Evolutionary conservation across 2,329 filamentous ascomycete genomes (phyloP), one percentile per base, ranked within the genome.

Genomic region (Daldinia sp.): DNA sequence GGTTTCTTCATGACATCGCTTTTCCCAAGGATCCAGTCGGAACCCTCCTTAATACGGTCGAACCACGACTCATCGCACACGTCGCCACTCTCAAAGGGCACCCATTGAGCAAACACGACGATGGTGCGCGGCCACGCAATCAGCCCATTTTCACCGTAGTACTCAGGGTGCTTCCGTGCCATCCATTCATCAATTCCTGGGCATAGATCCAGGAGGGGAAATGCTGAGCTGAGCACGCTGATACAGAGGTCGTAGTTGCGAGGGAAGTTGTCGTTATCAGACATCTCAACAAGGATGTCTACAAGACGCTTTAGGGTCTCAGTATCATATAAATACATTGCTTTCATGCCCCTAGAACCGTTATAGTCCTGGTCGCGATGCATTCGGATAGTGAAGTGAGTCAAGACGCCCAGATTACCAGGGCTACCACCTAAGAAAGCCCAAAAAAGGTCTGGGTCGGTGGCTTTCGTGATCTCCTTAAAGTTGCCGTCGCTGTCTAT

Each of bases 391-490:
- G 85, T 88, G 76, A 87, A 82, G 6, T 86, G 87, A 0, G 83
- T 81, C 3, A 89, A 82, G 3, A 90, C 81, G 0, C 85, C 88
- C 56, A 87, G 86, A 37, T 85, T 89, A 1, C 86, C 87, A 0
- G 84, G 86, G 2, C 88, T 88, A 2, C 88, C 87, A 2, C 87
- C 87, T 6, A 83, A 80, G 2, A 89, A 79, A 1, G 87, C 88
- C 81, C 86, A 90, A 77, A 88, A 90, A 0, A 90, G 80, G 42
- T 90, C 87, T 0, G 82, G 71, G 59, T 89, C 82, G n/a, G 80
- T 76, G 0, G 80, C 72, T n/a, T 80, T 83, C 18, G 81, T 85
- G 3, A 88, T 81, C 4, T 81, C 82, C 1, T 84, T 74, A 26
- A 84, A 76, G 10, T 78, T 67, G 0, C 87, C 87, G 15, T 80